Evolutionary conservation across 2,329 filamentous ascomycete genomes (phyloP).

Genomic region (Thermoascus crustaceus): DNA sequence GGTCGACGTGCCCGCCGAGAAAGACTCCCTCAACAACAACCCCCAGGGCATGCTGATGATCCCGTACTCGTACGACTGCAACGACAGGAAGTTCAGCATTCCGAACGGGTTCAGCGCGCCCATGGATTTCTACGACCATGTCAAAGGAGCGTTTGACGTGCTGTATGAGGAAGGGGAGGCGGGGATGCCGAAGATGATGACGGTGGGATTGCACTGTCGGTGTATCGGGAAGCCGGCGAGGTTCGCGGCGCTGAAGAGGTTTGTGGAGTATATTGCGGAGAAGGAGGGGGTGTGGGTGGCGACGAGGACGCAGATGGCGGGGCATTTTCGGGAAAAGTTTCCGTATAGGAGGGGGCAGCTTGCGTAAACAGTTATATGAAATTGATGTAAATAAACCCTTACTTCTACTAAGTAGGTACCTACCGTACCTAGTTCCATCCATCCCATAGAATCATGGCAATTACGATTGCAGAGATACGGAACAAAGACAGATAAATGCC

Average conservation of each 20-base stretch:
- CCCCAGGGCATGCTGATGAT: conserved; percentile 49
- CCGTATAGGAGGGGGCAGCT: no score
- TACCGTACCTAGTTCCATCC: no score
- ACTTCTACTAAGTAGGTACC: no score
- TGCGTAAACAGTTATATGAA: no score
- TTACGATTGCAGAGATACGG: no score
- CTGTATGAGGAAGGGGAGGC: conserved; percentile 44
- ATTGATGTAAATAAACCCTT: no score
- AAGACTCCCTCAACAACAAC: no score
- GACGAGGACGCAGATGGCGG: conserved; percentile 35
- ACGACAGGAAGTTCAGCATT: conserved; percentile 42
- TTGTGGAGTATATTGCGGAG: conserved; percentile 42
- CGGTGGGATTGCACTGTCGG: conserved; percentile 45
- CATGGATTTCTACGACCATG: no score
- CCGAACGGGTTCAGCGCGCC: conserved; percentile 40
- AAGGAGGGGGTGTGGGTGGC: conserved; percentile 41
- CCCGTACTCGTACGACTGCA: conserved; percentile 49
- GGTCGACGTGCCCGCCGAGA: conserved; percentile 46
- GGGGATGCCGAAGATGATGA: conserved; percentile 50
- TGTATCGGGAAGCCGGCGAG: conserved; percentile 46
- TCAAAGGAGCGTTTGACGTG: conserved; percentile 42
- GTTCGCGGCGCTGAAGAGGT: conserved; percentile 46
- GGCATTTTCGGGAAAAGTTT: no score
- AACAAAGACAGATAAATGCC: no score
- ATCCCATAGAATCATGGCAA: no score